Percentiles rank a stretch among this genome's conserved stretches.
Conservation (phyloP, 768 basidiomycete genomes). For the Mycena floridula region DNA sequence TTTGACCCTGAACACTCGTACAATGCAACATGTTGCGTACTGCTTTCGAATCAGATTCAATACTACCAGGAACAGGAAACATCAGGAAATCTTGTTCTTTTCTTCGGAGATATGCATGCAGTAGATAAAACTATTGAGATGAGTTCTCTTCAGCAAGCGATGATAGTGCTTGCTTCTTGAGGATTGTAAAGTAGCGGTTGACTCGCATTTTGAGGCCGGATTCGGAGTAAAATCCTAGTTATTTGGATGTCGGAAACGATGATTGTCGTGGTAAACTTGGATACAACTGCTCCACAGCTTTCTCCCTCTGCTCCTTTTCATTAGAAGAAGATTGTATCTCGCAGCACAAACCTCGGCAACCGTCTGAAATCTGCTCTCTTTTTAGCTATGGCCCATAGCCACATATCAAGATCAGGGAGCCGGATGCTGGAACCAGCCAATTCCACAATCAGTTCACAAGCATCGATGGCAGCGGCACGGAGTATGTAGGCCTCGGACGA, state of each 20-base stretch:
- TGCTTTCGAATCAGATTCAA: constrained; percentile 2
- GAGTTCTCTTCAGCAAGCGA: no score
- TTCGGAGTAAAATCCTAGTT: no score
- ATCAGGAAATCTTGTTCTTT: no score
- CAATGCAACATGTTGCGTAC: not conserved
- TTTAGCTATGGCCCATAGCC: constrained; percentile 83
- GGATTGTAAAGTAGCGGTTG: not conserved
- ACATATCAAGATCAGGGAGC: constrained; percentile 60
- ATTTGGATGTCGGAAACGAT: no score
- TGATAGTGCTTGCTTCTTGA: not conserved
- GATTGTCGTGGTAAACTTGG: no score
- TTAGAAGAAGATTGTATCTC: constrained; percentile 68
- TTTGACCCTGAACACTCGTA: no score
- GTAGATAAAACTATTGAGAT: no score
- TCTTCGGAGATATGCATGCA: no score
- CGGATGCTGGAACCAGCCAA: constrained; percentile 50
- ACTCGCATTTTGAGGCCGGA: no score
- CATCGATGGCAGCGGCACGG: constrained; percentile 76
- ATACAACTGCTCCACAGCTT: no score
- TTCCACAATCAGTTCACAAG: constrained; percentile 64
- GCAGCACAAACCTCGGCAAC: constrained; percentile 60
- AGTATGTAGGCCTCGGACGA: constrained; percentile 61
- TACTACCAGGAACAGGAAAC: no score
- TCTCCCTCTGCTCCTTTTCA: no score
- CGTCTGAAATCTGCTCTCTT: constrained; percentile 66